phyloP scores from a whole-genome alignment of 1,284 basidiomycete genomes.

The Cystobasidium sp. region DNA sequence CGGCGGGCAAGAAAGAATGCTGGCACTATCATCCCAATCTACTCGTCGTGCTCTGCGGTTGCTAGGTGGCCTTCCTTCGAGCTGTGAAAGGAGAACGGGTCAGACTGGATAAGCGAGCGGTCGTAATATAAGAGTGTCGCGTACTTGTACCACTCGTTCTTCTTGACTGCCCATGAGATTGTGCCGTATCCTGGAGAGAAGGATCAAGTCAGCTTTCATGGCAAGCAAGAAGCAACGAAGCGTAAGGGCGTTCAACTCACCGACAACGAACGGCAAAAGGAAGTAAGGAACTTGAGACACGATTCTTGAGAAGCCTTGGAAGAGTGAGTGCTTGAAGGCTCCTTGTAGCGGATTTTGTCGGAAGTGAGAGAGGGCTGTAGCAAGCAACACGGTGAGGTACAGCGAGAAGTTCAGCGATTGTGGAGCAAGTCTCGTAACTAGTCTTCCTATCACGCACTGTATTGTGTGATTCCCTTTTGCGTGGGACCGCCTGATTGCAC shows the following conservation, averaged over 20 bases:
- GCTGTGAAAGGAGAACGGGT: slow-evolving; percentile 12
- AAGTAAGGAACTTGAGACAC: slow-evolving; percentile 44
- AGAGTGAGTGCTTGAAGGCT: slow-evolving; percentile 42
- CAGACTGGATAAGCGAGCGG: background rate
- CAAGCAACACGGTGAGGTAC: background rate
- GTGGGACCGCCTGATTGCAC: slow-evolving; percentile 37
- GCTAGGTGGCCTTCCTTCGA: slow-evolving; percentile 44
- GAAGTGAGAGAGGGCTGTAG: slow-evolving; percentile 44
- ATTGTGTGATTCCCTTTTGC: slow-evolving; percentile 45
- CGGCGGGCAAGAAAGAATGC: too few relatives aligned
- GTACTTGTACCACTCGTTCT: slow-evolving; percentile 44
- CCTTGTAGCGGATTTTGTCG: slow-evolving; percentile 46
- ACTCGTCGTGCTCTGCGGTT: slow-evolving; percentile 41
- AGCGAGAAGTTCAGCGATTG: background rate
- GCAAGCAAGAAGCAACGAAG: background rate
- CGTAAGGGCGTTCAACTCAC: slow-evolving; percentile 19
- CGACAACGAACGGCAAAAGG: slow-evolving; percentile 42
- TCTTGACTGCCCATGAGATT: slow-evolving; percentile 45
- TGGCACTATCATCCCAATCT: background rate
- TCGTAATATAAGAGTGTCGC: background rate
- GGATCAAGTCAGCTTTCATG: background rate
- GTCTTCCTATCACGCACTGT: slow-evolving; percentile 22
- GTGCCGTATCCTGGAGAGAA: slow-evolving; percentile 27
- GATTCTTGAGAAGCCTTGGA: slow-evolving; percentile 42
- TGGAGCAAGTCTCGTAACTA: background rate